Conservation (phyloP, 2,329 filamentous ascomycete species). For the Trichophyton verrucosum region DNA sequence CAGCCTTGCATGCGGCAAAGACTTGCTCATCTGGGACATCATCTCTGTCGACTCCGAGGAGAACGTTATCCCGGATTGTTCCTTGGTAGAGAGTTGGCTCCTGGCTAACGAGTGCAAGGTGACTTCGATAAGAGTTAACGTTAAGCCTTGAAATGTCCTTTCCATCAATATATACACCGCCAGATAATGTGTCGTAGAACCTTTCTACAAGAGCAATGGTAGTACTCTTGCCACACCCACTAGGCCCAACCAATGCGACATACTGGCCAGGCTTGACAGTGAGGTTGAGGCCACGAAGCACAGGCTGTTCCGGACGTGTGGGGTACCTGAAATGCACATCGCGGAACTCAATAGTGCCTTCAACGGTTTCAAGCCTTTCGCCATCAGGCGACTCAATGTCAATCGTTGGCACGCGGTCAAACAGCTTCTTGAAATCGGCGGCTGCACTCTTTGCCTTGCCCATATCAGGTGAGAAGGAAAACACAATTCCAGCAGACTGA, state of each 20-base stretch:
- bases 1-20: conserved; percentile 69
- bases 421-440: conserved; percentile 64
- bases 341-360: conserved; percentile 76
- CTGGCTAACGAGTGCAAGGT: conserved; percentile 80
- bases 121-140: conserved; percentile 71
- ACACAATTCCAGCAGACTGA: conserved; percentile 80
- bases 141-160: conserved; percentile 70
- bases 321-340: conserved; percentile 93
- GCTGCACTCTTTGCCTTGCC: conserved; percentile 82
- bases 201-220: conserved; percentile 85
- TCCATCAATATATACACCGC: conserved; percentile 70
- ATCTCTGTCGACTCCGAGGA: conserved; percentile 59
- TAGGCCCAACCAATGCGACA: conserved; percentile 76
- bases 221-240: conserved; percentile 87
- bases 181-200: conserved; percentile 81
- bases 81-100: conserved; percentile 93
- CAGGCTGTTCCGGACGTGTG: conserved; percentile 79
- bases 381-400: conserved; percentile 69
- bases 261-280: conserved; percentile 37
- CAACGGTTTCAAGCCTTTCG: conserved; percentile 47
- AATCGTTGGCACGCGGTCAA: conserved; percentile 69
- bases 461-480: conserved; percentile 85
- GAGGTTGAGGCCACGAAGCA: conserved; percentile 66
- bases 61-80: conserved; percentile 78
- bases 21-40: conserved; percentile 60